Conservation (phyloP, 1,284 basidiomycete species). For the Austroboletus rostrupii region DNA sequence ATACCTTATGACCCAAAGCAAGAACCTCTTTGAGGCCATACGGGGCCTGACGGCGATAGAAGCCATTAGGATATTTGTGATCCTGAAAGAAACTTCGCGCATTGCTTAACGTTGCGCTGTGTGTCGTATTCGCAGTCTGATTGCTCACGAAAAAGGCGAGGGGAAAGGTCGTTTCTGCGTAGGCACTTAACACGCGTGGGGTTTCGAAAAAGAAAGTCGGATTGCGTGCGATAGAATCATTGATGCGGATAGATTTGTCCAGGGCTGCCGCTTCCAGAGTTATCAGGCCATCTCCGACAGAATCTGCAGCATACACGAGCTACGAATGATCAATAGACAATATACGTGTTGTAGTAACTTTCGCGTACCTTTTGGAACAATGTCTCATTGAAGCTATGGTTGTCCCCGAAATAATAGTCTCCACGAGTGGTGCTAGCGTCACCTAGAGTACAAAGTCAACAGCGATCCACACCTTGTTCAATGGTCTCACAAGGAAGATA, state of each 20-base stretch:
- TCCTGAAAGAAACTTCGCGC: conserved; percentile 20
- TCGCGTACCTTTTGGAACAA: conserved; percentile 21
- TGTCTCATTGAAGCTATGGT: conserved; percentile 27
- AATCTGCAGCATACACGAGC: conserved; percentile 18
- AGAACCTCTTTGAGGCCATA: conserved; percentile 6
- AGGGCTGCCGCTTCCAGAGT: conserved; percentile 20
- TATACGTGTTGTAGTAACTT: fast-evolving
- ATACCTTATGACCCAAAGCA: conserved; percentile 1
- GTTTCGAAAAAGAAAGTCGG: conserved; percentile 23
- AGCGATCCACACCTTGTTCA: background rate
- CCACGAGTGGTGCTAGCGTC: conserved; percentile 26
- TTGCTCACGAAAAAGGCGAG: conserved; percentile 28
- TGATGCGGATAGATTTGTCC: conserved; percentile 15
- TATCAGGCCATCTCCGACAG: conserved; percentile 13
- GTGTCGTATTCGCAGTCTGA: conserved; percentile 20
- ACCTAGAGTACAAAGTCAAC: conserved; percentile 1
- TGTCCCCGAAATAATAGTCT: conserved; percentile 28
- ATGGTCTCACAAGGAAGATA: background rate
- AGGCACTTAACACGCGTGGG: conserved; percentile 16
- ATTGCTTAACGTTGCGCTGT: conserved; percentile 7
- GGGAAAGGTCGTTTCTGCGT: conserved; percentile 23
- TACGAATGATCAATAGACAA: conserved; percentile 2
- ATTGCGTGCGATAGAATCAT: conserved; percentile 27
- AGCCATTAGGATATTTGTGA: conserved; percentile 21
- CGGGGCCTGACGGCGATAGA: conserved; percentile 21